A percentile compares a stretch with the other conserved stretches of the same genome.
These are phyloP conservation scores for Cryptococcus floricola DNA, from an alignment of 1,284 basidiomycete species.

Conservation along the genomic window DNA sequence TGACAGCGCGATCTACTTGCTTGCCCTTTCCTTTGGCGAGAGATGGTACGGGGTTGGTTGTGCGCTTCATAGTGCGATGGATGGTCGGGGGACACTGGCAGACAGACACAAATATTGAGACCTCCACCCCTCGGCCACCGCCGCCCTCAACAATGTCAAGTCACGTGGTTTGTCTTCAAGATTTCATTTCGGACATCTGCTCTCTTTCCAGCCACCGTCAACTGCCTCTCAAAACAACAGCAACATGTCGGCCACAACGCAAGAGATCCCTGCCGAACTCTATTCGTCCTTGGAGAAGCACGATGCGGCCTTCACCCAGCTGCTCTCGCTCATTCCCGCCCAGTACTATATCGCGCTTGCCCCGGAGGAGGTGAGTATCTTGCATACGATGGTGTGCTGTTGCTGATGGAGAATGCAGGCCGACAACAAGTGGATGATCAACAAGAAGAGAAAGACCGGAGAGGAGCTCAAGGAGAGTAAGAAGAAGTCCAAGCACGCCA, in stretches of 20 bases:
- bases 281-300: constrained; percentile 70
- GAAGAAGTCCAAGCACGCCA: constrained; percentile 76
- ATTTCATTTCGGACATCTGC: too few species aligned
- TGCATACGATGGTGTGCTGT: not conserved
- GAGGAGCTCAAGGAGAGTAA: constrained; percentile 81
- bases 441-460: constrained; percentile 77
- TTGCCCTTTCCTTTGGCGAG: too few species aligned
- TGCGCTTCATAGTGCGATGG: too few species aligned
- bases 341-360: constrained; percentile 77
- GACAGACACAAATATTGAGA: too few species aligned
- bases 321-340: constrained; percentile 78
- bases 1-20: too few species aligned
- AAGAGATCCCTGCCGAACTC: constrained; percentile 54
- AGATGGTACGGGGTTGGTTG: too few species aligned
- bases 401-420: constrained; percentile 28
- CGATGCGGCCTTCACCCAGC: constrained; percentile 74
- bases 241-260: constrained; percentile 1
- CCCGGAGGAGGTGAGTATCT: constrained; percentile 56
- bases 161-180: too few species aligned
- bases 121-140: too few species aligned
- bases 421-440: constrained; percentile 77
- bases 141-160: too few species aligned
- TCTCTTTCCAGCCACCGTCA: too few species aligned
- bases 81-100: too few species aligned
- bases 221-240: too few species aligned